These are phyloP conservation scores for Lepidium africanum DNA, from an alignment of 345 rosid species.

Conservation along the genomic window DNA sequence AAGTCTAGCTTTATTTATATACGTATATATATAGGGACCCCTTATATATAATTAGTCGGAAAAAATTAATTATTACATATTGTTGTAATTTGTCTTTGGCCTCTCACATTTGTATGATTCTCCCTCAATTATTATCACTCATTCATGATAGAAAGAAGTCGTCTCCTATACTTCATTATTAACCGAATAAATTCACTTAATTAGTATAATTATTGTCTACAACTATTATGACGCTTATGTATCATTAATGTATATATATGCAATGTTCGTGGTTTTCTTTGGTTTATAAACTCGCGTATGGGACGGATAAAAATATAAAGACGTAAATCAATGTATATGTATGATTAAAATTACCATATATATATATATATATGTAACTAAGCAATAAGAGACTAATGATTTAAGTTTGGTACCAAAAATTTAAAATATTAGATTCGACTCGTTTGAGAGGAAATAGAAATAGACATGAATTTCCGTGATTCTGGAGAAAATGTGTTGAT, in stretches of 20 bases:
- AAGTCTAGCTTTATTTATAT: background rate
- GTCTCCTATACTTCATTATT: conserved; percentile 2
- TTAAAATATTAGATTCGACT: too few relatives aligned
- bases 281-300: background rate
- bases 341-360: background rate
- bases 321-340: background rate
- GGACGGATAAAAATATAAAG: background rate
- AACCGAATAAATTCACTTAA: background rate
- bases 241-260: too few relatives aligned
- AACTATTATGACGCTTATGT: background rate
- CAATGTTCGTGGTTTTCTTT: background rate
- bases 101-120: background rate
- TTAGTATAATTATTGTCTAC: background rate
- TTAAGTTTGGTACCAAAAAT: too few relatives aligned
- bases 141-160: conserved; percentile 1
- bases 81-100: background rate
- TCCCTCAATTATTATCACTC: background rate
- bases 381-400: too few relatives aligned
- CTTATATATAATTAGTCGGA: background rate
- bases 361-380: background rate
- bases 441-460: too few relatives aligned
- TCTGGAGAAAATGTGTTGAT: too few relatives aligned
- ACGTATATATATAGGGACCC: background rate
- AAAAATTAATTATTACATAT: background rate
- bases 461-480: too few relatives aligned